phyloP scores from a whole-genome alignment of 768 basidiomycete species.

The Kwoniella newhampshirensis region DNA sequence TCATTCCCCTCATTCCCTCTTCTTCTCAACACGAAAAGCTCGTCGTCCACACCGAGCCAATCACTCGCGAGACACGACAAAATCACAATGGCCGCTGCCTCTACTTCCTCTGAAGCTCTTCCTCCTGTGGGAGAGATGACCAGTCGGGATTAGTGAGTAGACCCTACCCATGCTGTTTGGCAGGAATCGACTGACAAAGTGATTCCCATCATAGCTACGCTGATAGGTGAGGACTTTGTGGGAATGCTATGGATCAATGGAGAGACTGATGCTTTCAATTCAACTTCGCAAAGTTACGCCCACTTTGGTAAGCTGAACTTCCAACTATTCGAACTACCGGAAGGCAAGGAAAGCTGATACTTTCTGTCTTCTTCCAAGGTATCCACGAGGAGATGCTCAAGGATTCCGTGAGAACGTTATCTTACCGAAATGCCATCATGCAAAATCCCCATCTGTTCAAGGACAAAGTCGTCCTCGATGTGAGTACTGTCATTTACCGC shows the following conservation, averaged over 20 bases:
- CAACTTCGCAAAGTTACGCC: conserved; percentile 32
- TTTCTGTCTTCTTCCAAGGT: conserved; percentile 57
- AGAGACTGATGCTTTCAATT: no score
- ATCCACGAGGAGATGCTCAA: conserved; percentile 99
- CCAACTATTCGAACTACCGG: no score
- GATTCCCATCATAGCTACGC: conserved; percentile 44
- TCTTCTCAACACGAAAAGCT: no score
- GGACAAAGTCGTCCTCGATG: conserved; percentile 89
- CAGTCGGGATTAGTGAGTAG: conserved; percentile 50
- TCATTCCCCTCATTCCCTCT: no score
- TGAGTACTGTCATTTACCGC: no score
- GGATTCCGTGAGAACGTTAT: conserved; percentile 88
- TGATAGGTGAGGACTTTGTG: conserved; percentile 44
- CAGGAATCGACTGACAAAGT: no score
- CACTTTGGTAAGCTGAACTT: conserved; percentile 33
- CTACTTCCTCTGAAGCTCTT: conserved; percentile 32
- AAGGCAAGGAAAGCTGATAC: conserved; percentile 1
- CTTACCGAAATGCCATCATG: conserved; percentile 90
- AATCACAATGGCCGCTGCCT: conserved; percentile 1
- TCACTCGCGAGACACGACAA: no score
- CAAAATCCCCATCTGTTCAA: conserved; percentile 94
- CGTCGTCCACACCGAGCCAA: no score
- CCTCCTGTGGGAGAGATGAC: conserved; percentile 50
- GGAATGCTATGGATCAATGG: no score
- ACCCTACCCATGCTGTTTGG: conserved; percentile 2